phyloP scores from a whole-genome alignment of 805 yeast genomes.

The Candida corydali region DNA sequence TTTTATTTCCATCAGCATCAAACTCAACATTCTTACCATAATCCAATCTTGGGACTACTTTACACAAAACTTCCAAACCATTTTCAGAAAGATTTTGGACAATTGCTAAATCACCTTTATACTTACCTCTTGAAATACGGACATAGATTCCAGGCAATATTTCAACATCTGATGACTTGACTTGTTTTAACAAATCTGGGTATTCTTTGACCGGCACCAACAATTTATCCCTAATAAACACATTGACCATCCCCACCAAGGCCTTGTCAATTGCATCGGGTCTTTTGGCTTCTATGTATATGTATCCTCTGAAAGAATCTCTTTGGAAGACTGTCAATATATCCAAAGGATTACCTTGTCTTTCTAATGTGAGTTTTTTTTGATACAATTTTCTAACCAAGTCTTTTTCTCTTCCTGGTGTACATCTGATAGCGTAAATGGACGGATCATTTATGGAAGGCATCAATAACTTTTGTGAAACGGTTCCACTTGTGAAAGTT shows the following conservation, averaged over 20 bases:
- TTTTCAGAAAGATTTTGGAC: conserved; percentile 92
- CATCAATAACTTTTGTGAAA: conserved; percentile 86
- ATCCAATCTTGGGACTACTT: conserved; percentile 89
- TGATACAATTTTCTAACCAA: conserved; percentile 80
- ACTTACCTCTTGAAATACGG: conserved; percentile 84
- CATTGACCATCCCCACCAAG: conserved; percentile 83
- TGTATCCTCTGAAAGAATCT: conserved; percentile 86
- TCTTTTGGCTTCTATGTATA: conserved; percentile 91
- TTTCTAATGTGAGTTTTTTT: conserved; percentile 73
- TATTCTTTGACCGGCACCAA: conserved; percentile 94
- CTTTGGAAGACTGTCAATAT: conserved; percentile 90
- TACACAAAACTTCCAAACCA: conserved; percentile 91
- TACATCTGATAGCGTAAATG: conserved; percentile 92
- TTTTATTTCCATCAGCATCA: conserved; percentile 43
- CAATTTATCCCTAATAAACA: conserved; percentile 67
- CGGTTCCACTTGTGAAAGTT: conserved; percentile 55
- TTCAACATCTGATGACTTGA: conserved; percentile 81
- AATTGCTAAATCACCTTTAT: conserved; percentile 88
- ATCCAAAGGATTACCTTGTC: conserved; percentile 73
- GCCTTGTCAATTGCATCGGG: conserved; percentile 90
- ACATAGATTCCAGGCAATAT: conserved; percentile 91
- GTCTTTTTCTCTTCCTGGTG: conserved; percentile 91
- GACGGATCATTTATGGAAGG: conserved; percentile 97
- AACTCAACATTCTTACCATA: conserved; percentile 65
- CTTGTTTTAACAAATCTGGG: conserved; percentile 88